phyloP scores from a whole-genome alignment of 331 rosid species.

The Rhamnella rubrinervis region DNA sequence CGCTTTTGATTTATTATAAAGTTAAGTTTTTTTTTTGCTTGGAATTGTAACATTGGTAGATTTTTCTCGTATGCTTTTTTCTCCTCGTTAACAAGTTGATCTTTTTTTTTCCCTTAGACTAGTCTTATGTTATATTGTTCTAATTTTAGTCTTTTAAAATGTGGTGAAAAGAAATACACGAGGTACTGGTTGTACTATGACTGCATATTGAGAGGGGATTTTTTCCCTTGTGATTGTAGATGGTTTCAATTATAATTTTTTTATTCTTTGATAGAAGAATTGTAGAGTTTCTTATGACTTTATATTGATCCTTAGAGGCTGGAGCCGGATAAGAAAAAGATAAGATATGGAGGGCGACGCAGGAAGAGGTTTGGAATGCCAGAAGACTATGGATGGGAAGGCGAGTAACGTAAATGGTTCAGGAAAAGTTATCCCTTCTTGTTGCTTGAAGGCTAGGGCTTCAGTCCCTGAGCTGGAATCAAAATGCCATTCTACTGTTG shows the following conservation, averaged over 20 bases:
- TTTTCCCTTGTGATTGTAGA: not conserved
- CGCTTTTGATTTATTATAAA: no score
- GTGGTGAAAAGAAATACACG: no score
- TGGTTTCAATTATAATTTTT: not conserved
- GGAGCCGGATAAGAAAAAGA: conserved; percentile 86
- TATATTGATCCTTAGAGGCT: conserved; percentile 60
- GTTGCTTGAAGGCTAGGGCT: conserved; percentile 88
- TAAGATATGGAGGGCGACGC: conserved; percentile 78
- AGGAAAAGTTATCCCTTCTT: conserved; percentile 70
- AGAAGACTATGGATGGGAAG: conserved; percentile 98
- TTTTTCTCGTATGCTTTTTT: no score
- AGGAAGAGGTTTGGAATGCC: conserved; percentile 99
- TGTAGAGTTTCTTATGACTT: conserved; percentile 15
- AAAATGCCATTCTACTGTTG: conserved; percentile 86
- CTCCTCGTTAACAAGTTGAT: no score
- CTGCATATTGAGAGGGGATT: not conserved
- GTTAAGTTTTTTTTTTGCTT: no score
- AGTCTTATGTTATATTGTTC: no score
- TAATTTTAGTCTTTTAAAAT: no score
- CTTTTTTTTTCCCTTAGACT: no score
- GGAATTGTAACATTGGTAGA: no score
- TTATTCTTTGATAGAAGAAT: not conserved
- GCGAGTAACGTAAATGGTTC: conserved; percentile 59
- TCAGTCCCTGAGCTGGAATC: conserved; percentile 73
- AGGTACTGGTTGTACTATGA: no score